Conservation (phyloP, 495 filamentous ascomycete species). For the Daldinia loculata region DNA sequence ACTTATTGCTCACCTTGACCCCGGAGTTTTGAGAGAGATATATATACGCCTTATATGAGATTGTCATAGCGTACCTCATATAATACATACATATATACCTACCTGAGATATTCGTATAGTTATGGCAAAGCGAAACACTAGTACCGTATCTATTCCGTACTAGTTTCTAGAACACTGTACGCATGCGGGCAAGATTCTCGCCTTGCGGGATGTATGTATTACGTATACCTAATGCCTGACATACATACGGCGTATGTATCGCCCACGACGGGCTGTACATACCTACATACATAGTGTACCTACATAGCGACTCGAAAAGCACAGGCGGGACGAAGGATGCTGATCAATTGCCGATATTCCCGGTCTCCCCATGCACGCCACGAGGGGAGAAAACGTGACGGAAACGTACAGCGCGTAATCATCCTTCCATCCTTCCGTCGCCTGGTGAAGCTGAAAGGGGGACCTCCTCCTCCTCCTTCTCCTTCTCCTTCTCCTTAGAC, state of each 20-base stretch:
- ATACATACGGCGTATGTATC: background rate
- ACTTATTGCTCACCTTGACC: background rate
- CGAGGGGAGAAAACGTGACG: conserved; percentile 36
- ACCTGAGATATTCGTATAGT: too few species aligned
- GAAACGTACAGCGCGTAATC: conserved; percentile 31
- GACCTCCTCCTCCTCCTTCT: background rate
- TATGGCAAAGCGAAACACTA: too few species aligned
- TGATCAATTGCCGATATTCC: conserved; percentile 35
- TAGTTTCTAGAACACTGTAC: too few species aligned
- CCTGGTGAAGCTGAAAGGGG: conserved; percentile 10
- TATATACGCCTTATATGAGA: too few species aligned
- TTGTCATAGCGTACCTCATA: too few species aligned
- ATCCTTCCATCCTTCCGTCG: conserved; percentile 10
- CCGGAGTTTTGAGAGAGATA: background rate
- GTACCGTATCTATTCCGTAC: too few species aligned
- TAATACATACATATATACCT: too few species aligned
- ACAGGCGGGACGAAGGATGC: conserved; percentile 18
- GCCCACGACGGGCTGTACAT: background rate
- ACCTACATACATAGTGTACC: too few species aligned
- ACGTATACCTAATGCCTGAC: background rate
- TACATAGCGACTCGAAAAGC: background rate
- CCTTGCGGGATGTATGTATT: too few species aligned
- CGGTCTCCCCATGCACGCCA: conserved; percentile 40
- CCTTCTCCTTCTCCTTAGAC: background rate
- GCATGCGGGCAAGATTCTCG: too few species aligned